phyloP scores from a whole-genome alignment of 192 early-diverging fungal species.

The Oehlia diaphana region DNA sequence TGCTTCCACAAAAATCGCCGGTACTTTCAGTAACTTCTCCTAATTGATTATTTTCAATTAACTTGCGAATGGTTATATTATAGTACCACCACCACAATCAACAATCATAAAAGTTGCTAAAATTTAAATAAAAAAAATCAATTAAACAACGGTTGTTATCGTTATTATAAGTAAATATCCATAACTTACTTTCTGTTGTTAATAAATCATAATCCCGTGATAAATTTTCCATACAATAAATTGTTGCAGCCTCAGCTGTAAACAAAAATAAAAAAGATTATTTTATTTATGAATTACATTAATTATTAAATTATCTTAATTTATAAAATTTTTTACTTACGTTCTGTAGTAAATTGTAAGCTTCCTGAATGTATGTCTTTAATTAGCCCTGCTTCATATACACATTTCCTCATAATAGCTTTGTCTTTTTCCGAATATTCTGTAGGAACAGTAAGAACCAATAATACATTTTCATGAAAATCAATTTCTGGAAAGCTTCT shows the following conservation, averaged over 20 bases:
- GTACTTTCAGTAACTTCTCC: slow-evolving; percentile 26
- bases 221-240: neutral
- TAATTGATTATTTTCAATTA: slow-evolving; percentile 26
- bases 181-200: neutral
- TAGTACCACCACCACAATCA: slow-evolving; percentile 47
- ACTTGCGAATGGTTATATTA: slow-evolving; percentile 40
- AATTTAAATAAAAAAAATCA: neutral
- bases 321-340: neutral
- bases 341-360: neutral
- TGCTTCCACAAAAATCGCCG: slow-evolving; percentile 42
- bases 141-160: too few species aligned
- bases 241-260: neutral
- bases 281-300: too few species aligned
- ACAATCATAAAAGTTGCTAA: slow-evolving; percentile 40
- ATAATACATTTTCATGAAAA: too few species aligned
- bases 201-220: too few species aligned
- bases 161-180: neutral
- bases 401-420: neutral
- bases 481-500: too few species aligned
- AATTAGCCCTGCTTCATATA: neutral
- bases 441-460: neutral
- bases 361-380: neutral
- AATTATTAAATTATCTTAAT: too few species aligned
- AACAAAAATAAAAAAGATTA: too few species aligned
- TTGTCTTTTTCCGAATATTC: neutral